Percentiles rank a stretch among this genome's conserved stretches.
Evolutionary conservation across 805 yeast genomes (phyloP).

Genomic region (Candida xiaguanensis): DNA sequence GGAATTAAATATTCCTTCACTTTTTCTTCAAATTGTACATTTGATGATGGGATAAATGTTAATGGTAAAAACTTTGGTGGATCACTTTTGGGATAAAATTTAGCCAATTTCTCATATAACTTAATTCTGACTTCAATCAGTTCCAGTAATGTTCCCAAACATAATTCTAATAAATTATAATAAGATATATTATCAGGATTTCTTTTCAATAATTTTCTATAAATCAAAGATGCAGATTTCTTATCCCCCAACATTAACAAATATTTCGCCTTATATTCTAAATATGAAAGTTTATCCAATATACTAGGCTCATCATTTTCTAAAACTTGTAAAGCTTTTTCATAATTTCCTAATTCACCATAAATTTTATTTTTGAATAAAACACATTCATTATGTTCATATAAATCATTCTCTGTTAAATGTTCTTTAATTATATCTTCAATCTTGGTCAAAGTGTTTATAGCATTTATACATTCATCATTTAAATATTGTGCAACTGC

Average conservation of each 20-base stretch:
- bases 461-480: conserved; percentile 64
- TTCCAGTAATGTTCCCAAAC: conserved; percentile 48
- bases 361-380: conserved; percentile 70
- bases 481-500: conserved; percentile 83
- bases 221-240: conserved; percentile 64
- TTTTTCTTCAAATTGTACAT: conserved; percentile 44
- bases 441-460: conserved; percentile 66
- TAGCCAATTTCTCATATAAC: conserved; percentile 61
- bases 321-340: conserved; percentile 60
- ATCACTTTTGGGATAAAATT: conserved; percentile 79
- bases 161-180: conserved; percentile 61
- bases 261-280: conserved; percentile 67
- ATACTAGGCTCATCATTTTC: conserved; percentile 47
- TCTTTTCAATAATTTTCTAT: conserved; percentile 69
- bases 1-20: conserved; percentile 52
- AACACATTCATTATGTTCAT: conserved; percentile 78
- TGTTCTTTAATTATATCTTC: conserved; percentile 72
- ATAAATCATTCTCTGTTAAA: conserved; percentile 59
- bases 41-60: conserved; percentile 55
- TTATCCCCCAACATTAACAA: conserved; percentile 52
- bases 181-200: conserved; percentile 78
- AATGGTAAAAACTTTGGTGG: conserved; percentile 78
- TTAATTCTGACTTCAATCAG: conserved; percentile 49
- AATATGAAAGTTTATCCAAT: conserved; percentile 54
- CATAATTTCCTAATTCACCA: conserved; percentile 57